These are phyloP conservation scores for Myriangium duriaei DNA, from an alignment of 2,329 filamentous ascomycete species.

Conservation along the genomic window DNA sequence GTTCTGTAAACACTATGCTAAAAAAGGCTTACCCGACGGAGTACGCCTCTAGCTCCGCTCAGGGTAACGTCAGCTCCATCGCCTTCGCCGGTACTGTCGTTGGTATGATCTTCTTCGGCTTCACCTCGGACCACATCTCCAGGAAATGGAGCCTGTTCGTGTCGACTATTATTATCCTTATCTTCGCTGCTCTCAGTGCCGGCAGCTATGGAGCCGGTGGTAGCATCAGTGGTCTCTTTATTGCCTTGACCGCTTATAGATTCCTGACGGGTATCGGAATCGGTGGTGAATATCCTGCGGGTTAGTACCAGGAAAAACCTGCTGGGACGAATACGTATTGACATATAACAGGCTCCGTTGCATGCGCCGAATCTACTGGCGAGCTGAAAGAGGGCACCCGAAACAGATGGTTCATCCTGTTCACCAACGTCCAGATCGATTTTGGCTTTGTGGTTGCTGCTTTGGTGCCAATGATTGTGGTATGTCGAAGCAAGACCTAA, in stretches of 20 bases:
- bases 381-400: conserved; percentile 68
- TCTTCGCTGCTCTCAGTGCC: conserved; percentile 70
- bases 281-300: conserved; percentile 62
- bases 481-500: conserved; percentile 21
- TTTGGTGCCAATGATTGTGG: conserved; percentile 58
- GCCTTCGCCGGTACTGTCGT: conserved; percentile 76
- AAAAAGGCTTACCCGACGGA: conserved; percentile 51
- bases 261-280: conserved; percentile 55
- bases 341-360: no score
- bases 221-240: conserved; percentile 57
- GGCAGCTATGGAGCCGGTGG: conserved; percentile 65
- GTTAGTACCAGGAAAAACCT: no score
- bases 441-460: conserved; percentile 71
- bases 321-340: no score
- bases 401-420: conserved; percentile 73
- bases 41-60: conserved; percentile 57
- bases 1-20: conserved; percentile 72
- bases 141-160: conserved; percentile 69
- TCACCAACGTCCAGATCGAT: conserved; percentile 81
- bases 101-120: conserved; percentile 66
- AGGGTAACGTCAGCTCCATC: conserved; percentile 66
- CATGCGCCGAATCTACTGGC: conserved; percentile 69
- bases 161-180: conserved; percentile 69
- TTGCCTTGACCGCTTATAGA: conserved; percentile 67
- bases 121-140: conserved; percentile 70